phyloP scores from a whole-genome alignment of 495 filamentous ascomycete species.

The Friedmanniomyces simplex region DNA sequence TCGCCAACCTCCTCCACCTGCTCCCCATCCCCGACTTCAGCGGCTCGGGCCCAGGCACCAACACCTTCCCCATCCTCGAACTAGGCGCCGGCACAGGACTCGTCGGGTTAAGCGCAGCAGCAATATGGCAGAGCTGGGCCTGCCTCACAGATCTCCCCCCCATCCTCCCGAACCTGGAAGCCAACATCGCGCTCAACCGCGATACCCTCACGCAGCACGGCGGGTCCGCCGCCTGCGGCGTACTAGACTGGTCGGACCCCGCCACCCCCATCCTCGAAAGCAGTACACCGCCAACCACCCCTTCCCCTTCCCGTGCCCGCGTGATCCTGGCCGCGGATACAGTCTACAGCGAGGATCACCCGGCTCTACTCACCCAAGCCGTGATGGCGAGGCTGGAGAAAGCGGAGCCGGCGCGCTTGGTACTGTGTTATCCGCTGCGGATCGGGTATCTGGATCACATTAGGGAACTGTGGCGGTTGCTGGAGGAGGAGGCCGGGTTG shows the following conservation, averaged over 20 bases:
- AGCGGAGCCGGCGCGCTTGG: background rate
- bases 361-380: slow-evolving; percentile 10
- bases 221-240: slow-evolving; percentile 6
- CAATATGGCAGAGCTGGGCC: slow-evolving; percentile 4
- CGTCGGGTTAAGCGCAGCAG: slow-evolving; percentile 15
- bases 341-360: slow-evolving; percentile 20
- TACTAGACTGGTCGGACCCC: slow-evolving; percentile 18
- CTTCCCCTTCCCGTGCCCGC: no score
- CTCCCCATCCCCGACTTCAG: background rate
- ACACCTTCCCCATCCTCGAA: slow-evolving; percentile 7
- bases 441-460: slow-evolving; percentile 22
- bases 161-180: slow-evolving; percentile 8
- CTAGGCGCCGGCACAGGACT: slow-evolving; percentile 22
- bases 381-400: slow-evolving; percentile 10
- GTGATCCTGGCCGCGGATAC: slow-evolving; percentile 20
- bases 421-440: slow-evolving; percentile 21
- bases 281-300: no score
- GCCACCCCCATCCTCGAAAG: background rate
- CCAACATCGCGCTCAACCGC: slow-evolving; percentile 16
- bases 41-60: background rate
- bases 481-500: slow-evolving; percentile 15
- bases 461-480: slow-evolving; percentile 18
- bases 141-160: slow-evolving; percentile 16
- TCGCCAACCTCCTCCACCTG: slow-evolving; percentile 11
- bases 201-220: background rate